Evolutionary conservation across 2,329 filamentous ascomycete species (phyloP).

Genomic region (Colletotrichum shisoi): DNA sequence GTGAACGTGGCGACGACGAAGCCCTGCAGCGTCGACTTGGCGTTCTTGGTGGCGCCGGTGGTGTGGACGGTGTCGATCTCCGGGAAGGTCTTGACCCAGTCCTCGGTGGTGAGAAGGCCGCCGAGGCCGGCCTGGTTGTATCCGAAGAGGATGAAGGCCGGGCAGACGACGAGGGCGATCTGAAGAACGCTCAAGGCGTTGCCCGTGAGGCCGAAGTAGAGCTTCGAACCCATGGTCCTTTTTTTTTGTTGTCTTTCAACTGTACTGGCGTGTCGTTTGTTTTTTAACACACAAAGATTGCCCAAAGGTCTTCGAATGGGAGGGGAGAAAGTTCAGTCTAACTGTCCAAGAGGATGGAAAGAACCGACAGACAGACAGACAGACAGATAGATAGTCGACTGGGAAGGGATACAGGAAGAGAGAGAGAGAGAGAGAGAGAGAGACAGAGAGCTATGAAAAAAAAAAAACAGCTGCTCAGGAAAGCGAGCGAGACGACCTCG

Average conservation of each 20-base stretch:
- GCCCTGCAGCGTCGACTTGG: slow-evolving; percentile 50
- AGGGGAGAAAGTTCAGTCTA: slow-evolving; percentile 13
- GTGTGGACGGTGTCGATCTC: slow-evolving; percentile 51
- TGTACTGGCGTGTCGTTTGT: slow-evolving; percentile 13
- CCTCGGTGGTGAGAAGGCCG: slow-evolving; percentile 47
- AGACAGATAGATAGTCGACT: slow-evolving; percentile 25
- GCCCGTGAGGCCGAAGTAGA: slow-evolving; percentile 49
- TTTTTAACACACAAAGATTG: slow-evolving; percentile 12
- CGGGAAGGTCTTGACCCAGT: slow-evolving; percentile 51
- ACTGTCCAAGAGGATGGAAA: slow-evolving; percentile 1
- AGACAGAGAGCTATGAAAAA: not conserved
- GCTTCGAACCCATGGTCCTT: slow-evolving; percentile 26
- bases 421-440: not conserved
- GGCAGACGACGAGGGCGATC: slow-evolving; percentile 54
- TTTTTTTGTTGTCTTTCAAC: too few species aligned
- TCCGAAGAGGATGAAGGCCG: slow-evolving; percentile 54
- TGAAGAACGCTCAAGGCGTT: slow-evolving; percentile 49
- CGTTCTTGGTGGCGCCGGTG: slow-evolving; percentile 44
- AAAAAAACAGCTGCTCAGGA: not conserved
- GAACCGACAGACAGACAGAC: slow-evolving; percentile 6
- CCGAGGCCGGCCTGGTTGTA: slow-evolving; percentile 54
- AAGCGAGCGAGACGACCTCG: slow-evolving; percentile 1
- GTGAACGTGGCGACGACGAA: slow-evolving; percentile 51
- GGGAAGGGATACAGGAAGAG: slow-evolving; percentile 6
- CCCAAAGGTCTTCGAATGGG: slow-evolving; percentile 21